Evolutionary conservation across 371 early-diverging fungal genomes (phyloP).

Genomic region (Circinella minor): DNA sequence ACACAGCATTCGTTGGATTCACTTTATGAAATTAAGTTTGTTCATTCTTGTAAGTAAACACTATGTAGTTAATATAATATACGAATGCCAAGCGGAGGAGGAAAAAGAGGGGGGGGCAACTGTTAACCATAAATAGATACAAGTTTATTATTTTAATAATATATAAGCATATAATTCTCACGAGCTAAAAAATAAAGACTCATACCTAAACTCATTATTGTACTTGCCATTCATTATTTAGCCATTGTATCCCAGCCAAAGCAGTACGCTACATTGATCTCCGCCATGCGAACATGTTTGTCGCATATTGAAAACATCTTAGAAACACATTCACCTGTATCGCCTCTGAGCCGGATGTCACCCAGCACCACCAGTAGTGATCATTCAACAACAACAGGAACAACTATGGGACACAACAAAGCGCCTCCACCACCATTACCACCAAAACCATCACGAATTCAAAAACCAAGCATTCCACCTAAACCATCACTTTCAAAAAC

Average conservation of each 20-base stretch:
- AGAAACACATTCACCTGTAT: constrained; percentile 32
- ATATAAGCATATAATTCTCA: constrained; percentile 2
- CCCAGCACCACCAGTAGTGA: background rate
- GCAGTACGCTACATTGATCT: constrained; percentile 36
- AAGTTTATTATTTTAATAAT: background rate
- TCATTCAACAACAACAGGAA: background rate
- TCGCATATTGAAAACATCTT: constrained; percentile 46
- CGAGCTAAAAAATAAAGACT: background rate
- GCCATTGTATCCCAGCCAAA: constrained; percentile 53
- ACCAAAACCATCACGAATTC: constrained; percentile 26
- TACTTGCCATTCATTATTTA: constrained; percentile 16
- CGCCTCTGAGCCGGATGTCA: background rate
- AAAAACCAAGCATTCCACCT: constrained; percentile 24
- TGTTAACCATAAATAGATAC: too few species aligned
- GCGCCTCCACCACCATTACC: constrained; percentile 26
- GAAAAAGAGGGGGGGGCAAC: too few species aligned
- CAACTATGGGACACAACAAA: background rate
- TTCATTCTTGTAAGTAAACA: constrained; percentile 45
- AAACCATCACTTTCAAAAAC: constrained; percentile 16
- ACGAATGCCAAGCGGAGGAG: too few species aligned
- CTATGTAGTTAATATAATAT: background rate
- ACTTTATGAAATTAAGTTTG: constrained; percentile 48
- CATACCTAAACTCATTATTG: background rate
- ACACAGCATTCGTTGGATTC: constrained; percentile 38
- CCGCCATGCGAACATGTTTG: constrained; percentile 43